These are phyloP conservation scores for Aspergillus aculeatus DNA, from an alignment of 2,329 filamentous ascomycete species.

Conservation along the genomic window DNA sequence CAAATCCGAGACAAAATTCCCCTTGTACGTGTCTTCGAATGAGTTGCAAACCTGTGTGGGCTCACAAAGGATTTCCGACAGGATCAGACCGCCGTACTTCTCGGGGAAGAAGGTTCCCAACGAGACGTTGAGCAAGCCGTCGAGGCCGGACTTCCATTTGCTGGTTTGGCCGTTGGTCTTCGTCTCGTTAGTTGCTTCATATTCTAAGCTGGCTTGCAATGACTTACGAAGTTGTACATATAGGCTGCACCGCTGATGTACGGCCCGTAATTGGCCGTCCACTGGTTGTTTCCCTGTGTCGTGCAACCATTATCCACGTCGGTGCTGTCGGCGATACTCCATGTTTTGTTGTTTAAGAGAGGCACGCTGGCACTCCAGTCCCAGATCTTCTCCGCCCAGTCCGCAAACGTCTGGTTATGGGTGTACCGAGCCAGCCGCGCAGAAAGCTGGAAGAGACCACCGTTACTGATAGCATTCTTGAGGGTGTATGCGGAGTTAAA, in stretches of 20 bases:
- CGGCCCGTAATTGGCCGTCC: slow-evolving; percentile 55
- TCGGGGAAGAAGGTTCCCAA: slow-evolving; percentile 51
- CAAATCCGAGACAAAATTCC: slow-evolving; percentile 59
- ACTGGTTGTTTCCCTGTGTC: slow-evolving; percentile 49
- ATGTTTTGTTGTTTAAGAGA: slow-evolving; percentile 46
- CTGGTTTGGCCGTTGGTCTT: slow-evolving; percentile 30
- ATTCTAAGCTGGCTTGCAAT: background rate
- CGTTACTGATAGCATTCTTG: slow-evolving; percentile 18
- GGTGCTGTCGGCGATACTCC: slow-evolving; percentile 53
- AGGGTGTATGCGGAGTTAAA: slow-evolving; percentile 14
- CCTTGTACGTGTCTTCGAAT: slow-evolving; percentile 63
- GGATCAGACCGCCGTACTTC: slow-evolving; percentile 40
- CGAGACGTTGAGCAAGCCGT: slow-evolving; percentile 57
- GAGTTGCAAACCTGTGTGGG: slow-evolving; percentile 51
- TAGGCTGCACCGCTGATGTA: slow-evolving; percentile 53
- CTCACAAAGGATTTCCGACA: slow-evolving; percentile 61
- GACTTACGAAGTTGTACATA: slow-evolving; percentile 52
- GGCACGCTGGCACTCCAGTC: slow-evolving; percentile 52
- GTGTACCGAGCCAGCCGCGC: slow-evolving; percentile 17
- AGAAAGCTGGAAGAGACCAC: slow-evolving; percentile 17
- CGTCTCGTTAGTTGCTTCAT: background rate
- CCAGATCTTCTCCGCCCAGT: slow-evolving; percentile 67
- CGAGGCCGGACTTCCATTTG: slow-evolving; percentile 52
- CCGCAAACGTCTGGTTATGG: slow-evolving; percentile 13
- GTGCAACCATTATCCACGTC: slow-evolving; percentile 51